Percentiles rank a stretch among this genome's conserved stretches.
Conservation (phyloP, 2,329 filamentous ascomycete genomes). For the Cadophora sp. region DNA sequence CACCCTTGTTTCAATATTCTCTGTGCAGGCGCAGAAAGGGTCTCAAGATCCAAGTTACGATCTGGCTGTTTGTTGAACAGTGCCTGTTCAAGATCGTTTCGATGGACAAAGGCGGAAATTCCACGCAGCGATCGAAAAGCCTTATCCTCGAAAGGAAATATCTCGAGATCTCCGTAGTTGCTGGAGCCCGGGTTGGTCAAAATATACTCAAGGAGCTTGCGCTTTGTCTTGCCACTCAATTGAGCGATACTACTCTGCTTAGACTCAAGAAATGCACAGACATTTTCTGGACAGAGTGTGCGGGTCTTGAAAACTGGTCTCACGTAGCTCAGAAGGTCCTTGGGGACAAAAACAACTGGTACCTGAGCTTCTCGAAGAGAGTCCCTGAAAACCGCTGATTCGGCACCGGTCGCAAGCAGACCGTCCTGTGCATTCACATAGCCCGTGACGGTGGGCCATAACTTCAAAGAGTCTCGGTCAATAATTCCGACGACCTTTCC, state of each 20-base stretch:
- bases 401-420: slow-evolving; percentile 27
- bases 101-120: slow-evolving; percentile 29
- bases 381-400: slow-evolving; percentile 25
- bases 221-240: slow-evolving; percentile 29
- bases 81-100: slow-evolving; percentile 31
- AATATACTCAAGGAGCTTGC: slow-evolving; percentile 34
- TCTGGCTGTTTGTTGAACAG: slow-evolving; percentile 30
- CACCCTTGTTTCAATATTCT: slow-evolving; percentile 22
- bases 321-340: slow-evolving; percentile 19
- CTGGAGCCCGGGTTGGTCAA: slow-evolving; percentile 22
- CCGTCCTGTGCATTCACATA: slow-evolving; percentile 28
- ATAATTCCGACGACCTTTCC: slow-evolving; percentile 32
- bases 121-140: slow-evolving; percentile 30
- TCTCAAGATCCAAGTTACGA: slow-evolving; percentile 32
- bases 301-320: slow-evolving; percentile 27
- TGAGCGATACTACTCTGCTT: slow-evolving; percentile 11
- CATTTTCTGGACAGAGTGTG: slow-evolving; percentile 24
- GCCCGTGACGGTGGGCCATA: slow-evolving; percentile 37
- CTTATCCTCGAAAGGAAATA: slow-evolving; percentile 39
- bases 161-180: slow-evolving; percentile 27
- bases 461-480: slow-evolving; percentile 24
- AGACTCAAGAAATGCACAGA: slow-evolving; percentile 28
- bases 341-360: slow-evolving; percentile 38
- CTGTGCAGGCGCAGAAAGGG: slow-evolving; percentile 22
- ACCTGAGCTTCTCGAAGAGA: slow-evolving; percentile 36